phyloP scores from a whole-genome alignment of 176 grass and related monocot species.

The Bonia amplexicaulis region DNA sequence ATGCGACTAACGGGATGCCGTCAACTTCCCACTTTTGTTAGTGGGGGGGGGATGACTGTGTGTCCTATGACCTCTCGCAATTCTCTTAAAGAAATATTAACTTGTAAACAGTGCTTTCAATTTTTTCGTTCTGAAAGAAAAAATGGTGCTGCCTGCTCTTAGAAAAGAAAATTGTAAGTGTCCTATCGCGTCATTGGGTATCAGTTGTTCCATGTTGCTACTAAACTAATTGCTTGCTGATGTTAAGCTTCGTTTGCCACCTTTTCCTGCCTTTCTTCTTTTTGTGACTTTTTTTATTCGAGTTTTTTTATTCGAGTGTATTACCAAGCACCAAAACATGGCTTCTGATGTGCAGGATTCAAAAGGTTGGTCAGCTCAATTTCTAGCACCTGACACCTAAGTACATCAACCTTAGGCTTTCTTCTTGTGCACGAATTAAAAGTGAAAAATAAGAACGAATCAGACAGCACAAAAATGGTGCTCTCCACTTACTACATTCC shows the following conservation, averaged over 20 bases:
- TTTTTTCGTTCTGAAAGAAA: no score
- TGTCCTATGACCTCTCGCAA: neutral
- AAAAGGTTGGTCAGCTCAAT: neutral
- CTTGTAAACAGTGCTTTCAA: neutral
- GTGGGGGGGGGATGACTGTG: neutral
- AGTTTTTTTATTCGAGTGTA: neutral
- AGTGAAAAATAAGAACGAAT: conserved; percentile 7
- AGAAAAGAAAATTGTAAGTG: neutral
- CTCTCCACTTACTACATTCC: neutral
- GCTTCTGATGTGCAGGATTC: neutral
- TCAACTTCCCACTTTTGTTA: neutral
- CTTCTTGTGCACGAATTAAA: neutral
- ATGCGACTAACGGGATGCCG: neutral
- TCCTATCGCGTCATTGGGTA: neutral
- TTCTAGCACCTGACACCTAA: conserved; percentile 14
- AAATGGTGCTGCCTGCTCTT: neutral
- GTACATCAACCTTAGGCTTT: neutral
- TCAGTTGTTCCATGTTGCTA: neutral
- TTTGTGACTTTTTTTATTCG: neutral
- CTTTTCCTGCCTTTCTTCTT: neutral
- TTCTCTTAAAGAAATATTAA: neutral
- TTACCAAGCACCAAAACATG: neutral
- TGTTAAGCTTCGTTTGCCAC: neutral
- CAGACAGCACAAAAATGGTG: conserved; percentile 18
- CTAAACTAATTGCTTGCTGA: neutral